Evolutionary conservation across 1,284 basidiomycete genomes (phyloP), one percentile per base, ranked within the genome.

Genomic region (Sanghuangporus sanghuang): DNA sequence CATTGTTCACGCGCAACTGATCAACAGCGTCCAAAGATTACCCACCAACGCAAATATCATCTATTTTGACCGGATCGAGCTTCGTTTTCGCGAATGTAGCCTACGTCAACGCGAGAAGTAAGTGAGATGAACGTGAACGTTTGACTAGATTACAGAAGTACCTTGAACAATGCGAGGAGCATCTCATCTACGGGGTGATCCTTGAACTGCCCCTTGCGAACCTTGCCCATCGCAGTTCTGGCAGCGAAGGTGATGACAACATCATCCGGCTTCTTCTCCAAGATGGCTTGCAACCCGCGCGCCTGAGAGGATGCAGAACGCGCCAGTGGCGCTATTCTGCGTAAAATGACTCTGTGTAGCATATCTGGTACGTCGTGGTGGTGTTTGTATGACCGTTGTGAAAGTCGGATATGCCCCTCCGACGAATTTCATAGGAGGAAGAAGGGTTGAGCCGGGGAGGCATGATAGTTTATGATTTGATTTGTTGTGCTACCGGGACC

Each of bases 241-340:
- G 90, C 87, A 21, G 90, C 88, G 69, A 92, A 92, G 1, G 92
- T 94, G 64, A 96, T 86, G 68, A 95, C 93, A 8, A 94, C 88
- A 74, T 94, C 92, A 67, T 92, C 83, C 0, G 86, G 83, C 65
- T 80, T 85, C 80, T 87, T 90, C 71, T 85, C 78, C n/a, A 90
- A 76, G 60, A 77, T 66, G 18, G 70, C 71, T 11, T 69, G 42
- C 6, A 72, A 68, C n/a, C 85, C 85, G 39, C 75, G 77, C 8
- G 76, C 71, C 16, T 74, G 73, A 2, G 82, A 81, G 49, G 83
- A 83, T 7, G 79, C 79, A 39, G 80, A 74, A 58, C 83, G 79
- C 27, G 58, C 40, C 42, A 48, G 50, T 5, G 16, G 44, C 40
- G 39, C 21, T 46, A 46, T 27, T 48, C 35, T 76, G 58, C 54